Evolutionary conservation across 148 eudicot species (phyloP).

Genomic region (Pharnaceum exiguum): DNA sequence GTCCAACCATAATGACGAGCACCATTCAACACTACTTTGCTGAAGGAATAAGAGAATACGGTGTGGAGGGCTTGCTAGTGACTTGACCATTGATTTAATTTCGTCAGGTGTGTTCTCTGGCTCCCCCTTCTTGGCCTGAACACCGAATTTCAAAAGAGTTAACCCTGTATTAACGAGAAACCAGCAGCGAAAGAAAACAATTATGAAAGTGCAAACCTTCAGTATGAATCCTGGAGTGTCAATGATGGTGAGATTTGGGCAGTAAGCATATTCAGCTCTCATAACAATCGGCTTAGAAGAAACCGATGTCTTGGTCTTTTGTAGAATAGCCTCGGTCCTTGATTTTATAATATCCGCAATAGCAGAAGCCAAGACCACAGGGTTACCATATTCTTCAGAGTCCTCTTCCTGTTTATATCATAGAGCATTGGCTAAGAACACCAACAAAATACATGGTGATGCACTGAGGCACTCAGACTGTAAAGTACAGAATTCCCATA

Average conservation of each 20-base stretch:
- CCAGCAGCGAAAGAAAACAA: not conserved
- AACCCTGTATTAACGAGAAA: no score
- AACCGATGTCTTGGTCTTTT: conserved; percentile 65
- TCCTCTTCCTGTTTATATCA: conserved; percentile 68
- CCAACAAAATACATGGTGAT: not conserved
- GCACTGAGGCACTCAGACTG: not conserved
- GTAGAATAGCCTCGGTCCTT: conserved; percentile 76
- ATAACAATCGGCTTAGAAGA: conserved; percentile 92
- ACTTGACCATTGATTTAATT: conserved; percentile 91
- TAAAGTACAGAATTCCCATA: no score
- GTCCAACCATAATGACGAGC: conserved; percentile 97
- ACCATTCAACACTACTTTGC: conserved; percentile 99
- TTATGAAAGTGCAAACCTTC: conserved; percentile 43
- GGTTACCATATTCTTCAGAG: conserved; percentile 85
- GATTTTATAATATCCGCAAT: conserved; percentile 83
- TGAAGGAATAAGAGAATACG: conserved; percentile 94
- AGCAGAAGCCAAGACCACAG: conserved; percentile 58
- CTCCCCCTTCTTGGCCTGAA: conserved; percentile 94
- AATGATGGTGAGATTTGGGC: conserved; percentile 94
- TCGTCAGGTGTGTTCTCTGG: conserved; percentile 94
- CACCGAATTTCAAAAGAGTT: not conserved
- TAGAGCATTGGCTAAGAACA: conserved; percentile 5
- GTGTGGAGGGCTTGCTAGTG: conserved; percentile 93
- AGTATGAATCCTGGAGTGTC: conserved; percentile 98
- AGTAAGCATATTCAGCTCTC: conserved; percentile 97